These are phyloP conservation scores for Metschnikowia drakensbergensis DNA, from an alignment of 805 yeast species.

Conservation along the genomic window DNA sequence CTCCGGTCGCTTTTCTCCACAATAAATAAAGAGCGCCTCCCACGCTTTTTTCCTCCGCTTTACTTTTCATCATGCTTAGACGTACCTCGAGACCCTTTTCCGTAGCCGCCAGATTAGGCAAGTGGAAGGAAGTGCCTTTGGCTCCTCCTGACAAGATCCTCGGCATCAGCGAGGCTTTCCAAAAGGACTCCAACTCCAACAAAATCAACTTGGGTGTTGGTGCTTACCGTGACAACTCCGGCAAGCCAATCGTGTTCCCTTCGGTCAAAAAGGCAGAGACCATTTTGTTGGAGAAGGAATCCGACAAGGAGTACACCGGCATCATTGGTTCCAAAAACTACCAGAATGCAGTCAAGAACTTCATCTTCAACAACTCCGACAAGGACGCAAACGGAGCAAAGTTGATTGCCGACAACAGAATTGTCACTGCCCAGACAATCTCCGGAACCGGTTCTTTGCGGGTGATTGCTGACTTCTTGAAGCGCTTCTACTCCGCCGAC, in stretches of 20 bases:
- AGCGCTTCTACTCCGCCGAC: conserved; percentile 51
- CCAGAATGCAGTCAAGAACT: conserved; percentile 61
- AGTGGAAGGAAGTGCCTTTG: conserved; percentile 39
- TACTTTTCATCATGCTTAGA: conserved; percentile 16
- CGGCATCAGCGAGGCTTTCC: conserved; percentile 73
- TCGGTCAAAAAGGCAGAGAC: conserved; percentile 65
- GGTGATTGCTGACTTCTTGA: conserved; percentile 74
- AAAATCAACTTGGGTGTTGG: conserved; percentile 77
- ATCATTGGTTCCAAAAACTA: conserved; percentile 75
- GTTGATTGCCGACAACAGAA: conserved; percentile 56
- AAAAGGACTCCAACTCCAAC: conserved; percentile 54
- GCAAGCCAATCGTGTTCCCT: conserved; percentile 86
- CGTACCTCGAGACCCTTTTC: conserved; percentile 18
- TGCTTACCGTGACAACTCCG: conserved; percentile 86
- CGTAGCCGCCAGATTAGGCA: conserved; percentile 17
- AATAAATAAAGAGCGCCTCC: conserved; percentile 4
- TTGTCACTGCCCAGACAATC: conserved; percentile 82
- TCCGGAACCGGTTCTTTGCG: conserved; percentile 95
- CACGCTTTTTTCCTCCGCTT: not conserved
- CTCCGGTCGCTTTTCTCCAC: conserved; percentile 10
- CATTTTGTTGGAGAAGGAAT: conserved; percentile 43
- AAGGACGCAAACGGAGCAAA: conserved; percentile 52
- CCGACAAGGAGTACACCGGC: conserved; percentile 81
- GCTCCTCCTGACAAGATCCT: conserved; percentile 84
- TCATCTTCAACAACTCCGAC: conserved; percentile 61